Base-by-base conservation (phyloP, 139 green algal genomes). In the Tetradesmus lagerheimii region DNA sequence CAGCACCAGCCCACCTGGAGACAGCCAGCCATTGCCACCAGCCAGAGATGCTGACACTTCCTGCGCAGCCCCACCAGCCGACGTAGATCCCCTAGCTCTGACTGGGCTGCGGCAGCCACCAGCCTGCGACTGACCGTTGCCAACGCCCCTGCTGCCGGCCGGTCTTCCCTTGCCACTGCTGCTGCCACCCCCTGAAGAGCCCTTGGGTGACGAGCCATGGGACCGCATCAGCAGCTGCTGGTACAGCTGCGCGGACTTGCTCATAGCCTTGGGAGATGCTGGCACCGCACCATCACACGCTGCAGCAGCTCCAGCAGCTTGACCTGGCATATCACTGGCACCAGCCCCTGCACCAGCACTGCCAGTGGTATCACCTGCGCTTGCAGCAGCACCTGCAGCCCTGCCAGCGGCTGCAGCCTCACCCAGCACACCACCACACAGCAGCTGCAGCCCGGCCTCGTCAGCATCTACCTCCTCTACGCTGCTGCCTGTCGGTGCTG, bases 161-260 rank as follows among this genome's bases (percentile, higher is more conserved):
- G 5, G 57, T n/a, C 57, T 4, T 20, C 57, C 25, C 57, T 29
- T 66, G 34, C 79, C 53, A 53, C 77, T 57, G 79, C 79, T 67
- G 39, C 79, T 85, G 79, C 41, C 39, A 27, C 77, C 77, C 20
- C 35, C 77, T 16, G 57, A n/a, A 9, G 57, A 71, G 57, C 57
- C 57, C 57, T 71, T 71, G 57, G 57, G 57, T 11, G 57, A 31
- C 1, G 57, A 71, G 57, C 57, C 57, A 23, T 53, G 77, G 6
- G 39, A 37, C 23, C 41, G 27, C 79, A 67, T 25, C 79, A 85
- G 79, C 25, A 85, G 79, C 79, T 85, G 50, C 43, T 85, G 79
- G 20, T 85, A 85, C 39, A 83, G 77, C 77, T 50, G 77, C 35
- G 77, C 77, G 25, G 77, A 34, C 77, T 37, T 85, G 43, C 79